Evolutionary conservation across 345 rosid species (phyloP), one percentile per base, ranked within the genome.

Genomic region (Diplotaxis tenuifolia): DNA sequence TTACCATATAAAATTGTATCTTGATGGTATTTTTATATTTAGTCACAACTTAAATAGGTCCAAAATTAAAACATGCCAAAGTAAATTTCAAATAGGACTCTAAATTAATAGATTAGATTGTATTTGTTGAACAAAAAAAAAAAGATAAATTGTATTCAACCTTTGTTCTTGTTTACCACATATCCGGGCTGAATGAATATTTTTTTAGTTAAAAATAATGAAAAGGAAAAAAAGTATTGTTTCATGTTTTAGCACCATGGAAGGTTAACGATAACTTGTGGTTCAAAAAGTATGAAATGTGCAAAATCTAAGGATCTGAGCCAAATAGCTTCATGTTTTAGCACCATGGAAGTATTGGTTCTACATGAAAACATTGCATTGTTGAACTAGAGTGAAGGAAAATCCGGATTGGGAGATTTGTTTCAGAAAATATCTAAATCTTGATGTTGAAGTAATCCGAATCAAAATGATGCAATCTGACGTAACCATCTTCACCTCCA

Each of bases 401-500:
- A 74, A 74, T 34, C 15, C 21, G 40, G 54, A 67, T 3, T 9
- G 34, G 6, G 36, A 61, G 34, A 29, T 1, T 67, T n/a, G 21
- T 4, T 52, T 14, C 0, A 8, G n/a, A n/a, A 19, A 70, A 25
- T 9, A 66, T 70, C 74, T 79, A 88, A 45, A 86, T 85, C 84
- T 82, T 90, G 83, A 88, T 85, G 79, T 85, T 83, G 86, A 92
- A 95, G 78, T 87, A 95, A 54, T 92, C 92, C 0, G 86, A 76
- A 67, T 95, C 99, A 22, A 92, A 92, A 77, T 95, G 99, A 85
- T 95, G 99, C 71, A 95, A 74, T 73, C 99, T 85, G 31, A 95
- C 99, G 40, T 88, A 95, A 7, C 99, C 96, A 45, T 95, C 97
- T 83, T 95, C 99, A 21, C 97, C 99, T 68, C 98, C 99, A 69